Conservation (phyloP, 1,284 basidiomycete genomes). For the Moesziomyces antarcticus region DNA sequence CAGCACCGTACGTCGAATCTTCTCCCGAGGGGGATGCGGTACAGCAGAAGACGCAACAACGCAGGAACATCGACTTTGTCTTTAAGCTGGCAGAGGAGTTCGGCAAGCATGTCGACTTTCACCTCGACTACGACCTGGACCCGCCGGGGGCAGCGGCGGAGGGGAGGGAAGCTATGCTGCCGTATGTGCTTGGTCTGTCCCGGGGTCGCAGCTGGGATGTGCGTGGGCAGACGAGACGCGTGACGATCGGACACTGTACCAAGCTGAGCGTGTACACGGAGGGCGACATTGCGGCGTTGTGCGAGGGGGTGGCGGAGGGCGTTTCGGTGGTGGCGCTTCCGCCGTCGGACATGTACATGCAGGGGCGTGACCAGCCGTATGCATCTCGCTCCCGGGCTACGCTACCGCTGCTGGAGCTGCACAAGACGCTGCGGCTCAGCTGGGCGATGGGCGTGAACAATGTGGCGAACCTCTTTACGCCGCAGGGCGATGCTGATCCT, state of each 20-base stretch:
- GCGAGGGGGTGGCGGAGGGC: background rate
- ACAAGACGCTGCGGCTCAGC: background rate
- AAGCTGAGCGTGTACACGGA: slow-evolving; percentile 30
- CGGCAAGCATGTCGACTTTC: slow-evolving; percentile 44
- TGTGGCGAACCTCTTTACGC: slow-evolving; percentile 50
- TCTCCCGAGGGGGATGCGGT: background rate
- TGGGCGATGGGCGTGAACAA: slow-evolving; percentile 46
- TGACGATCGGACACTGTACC: slow-evolving; percentile 47
- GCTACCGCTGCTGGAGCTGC: slow-evolving; percentile 19
- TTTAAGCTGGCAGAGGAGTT: slow-evolving; percentile 20
- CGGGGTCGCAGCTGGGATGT: slow-evolving; percentile 3
- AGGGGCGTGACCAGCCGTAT: slow-evolving; percentile 31
- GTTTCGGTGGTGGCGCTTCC: slow-evolving; percentile 36
- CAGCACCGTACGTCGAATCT: slow-evolving; percentile 45
- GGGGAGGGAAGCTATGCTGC: slow-evolving; percentile 16
- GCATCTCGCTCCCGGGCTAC: slow-evolving; percentile 24
- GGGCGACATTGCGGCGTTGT: slow-evolving; percentile 8
- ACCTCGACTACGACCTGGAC: slow-evolving; percentile 51
- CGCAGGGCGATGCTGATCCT: slow-evolving; percentile 52
- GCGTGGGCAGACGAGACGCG: background rate
- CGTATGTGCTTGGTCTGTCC: slow-evolving; percentile 6
- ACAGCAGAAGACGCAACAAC: slow-evolving; percentile 11
- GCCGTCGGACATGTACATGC: slow-evolving; percentile 49
- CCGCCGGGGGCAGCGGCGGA: slow-evolving; percentile 1
- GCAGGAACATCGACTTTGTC: slow-evolving; percentile 12